Evolutionary conservation across 305 asterid genomes (phyloP).

Genomic region (Fraxinus sp.): DNA sequence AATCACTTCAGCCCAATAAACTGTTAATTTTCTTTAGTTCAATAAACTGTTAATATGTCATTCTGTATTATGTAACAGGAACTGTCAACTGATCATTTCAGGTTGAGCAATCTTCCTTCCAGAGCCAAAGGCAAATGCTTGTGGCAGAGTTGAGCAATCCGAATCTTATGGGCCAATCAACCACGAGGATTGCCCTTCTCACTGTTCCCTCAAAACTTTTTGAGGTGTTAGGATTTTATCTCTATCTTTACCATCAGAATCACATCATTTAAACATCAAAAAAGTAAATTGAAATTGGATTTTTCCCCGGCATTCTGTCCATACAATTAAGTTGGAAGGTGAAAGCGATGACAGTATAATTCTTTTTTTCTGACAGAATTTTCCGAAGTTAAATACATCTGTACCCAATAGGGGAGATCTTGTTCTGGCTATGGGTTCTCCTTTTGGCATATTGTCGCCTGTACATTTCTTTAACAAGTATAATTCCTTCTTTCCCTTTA

Average conservation of each 20-base stretch:
- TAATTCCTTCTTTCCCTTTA: slow-evolving; percentile 15
- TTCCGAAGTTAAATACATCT: slow-evolving; percentile 51
- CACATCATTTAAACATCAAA: neutral
- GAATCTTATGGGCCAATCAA: slow-evolving; percentile 57
- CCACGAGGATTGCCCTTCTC: slow-evolving; percentile 79
- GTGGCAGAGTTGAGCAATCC: slow-evolving; percentile 54
- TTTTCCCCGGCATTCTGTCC: slow-evolving; percentile 20
- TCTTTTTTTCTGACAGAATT: slow-evolving; percentile 46
- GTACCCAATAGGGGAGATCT: slow-evolving; percentile 68
- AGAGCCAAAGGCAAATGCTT: slow-evolving; percentile 44
- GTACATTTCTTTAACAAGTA: slow-evolving; percentile 94
- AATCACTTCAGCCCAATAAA: neutral
- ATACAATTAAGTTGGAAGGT: slow-evolving; percentile 18
- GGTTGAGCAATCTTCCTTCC: slow-evolving; percentile 70
- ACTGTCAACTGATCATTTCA: slow-evolving; percentile 75
- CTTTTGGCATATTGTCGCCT: slow-evolving; percentile 96
- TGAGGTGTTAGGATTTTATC: slow-evolving; percentile 36
- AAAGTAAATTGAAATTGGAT: slow-evolving; percentile 5
- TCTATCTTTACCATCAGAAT: slow-evolving; percentile 11
- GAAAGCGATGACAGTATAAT: slow-evolving; percentile 24
- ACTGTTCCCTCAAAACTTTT: slow-evolving; percentile 45
- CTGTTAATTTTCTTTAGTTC: neutral
- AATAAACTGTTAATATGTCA: slow-evolving; percentile 39
- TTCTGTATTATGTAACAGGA: slow-evolving; percentile 72
- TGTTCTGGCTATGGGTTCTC: slow-evolving; percentile 97